Evolutionary conservation across 139 green algal species (phyloP), one percentile per base, ranked within the genome.

Genomic region (Trebouxia sp.): DNA sequence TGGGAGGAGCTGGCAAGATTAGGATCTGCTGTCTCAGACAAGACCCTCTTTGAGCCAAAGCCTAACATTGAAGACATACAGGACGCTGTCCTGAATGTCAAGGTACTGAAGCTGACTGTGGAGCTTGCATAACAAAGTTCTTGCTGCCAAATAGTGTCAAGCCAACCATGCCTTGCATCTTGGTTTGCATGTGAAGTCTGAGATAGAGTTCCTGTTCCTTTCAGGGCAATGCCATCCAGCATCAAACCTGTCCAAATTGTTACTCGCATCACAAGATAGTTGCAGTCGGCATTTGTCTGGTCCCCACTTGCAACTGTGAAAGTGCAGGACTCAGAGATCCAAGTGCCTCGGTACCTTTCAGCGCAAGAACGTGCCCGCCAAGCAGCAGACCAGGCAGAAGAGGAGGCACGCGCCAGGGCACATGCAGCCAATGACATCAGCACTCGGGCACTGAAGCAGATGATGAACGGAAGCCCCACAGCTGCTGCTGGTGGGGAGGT

Each of bases 401-500:
- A 79, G 45, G 74, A 79, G 74, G 74, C 45, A 35, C 47, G 74
- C 9, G n/a, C 42, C 17, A 38, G 28, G 47, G 32, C n/a, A 24
- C 38, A 53, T 35, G 74, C 47, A 26, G 50, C 24, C 43, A 65
- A 43, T 39, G 50, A 79, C 74, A 65, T 79, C 14, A 30, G 22
- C 12, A 47, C 48, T 35, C n/a, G 74, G 32, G 74, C 74, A 22
- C 47, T 79, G 74, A 62, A 79, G 74, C 74, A 79, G 45, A 79
- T 79, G 74, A 79, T 79, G 74, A 42, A 65, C 30, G 74, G 74
- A 22, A 65, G 32, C 42, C 37, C 38, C 17, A 22, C 35, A 28
- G 50, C 58, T 12, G 15, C 50, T 43, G 47, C 74, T 10, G 74
- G 42, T 35, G 41, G 26, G 41, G 42, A 14, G 42, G 69, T 15